Evolutionary conservation across 805 yeast genomes (phyloP), one percentile per base, ranked within the genome.

Genomic region (Candida methanosorbosa): DNA sequence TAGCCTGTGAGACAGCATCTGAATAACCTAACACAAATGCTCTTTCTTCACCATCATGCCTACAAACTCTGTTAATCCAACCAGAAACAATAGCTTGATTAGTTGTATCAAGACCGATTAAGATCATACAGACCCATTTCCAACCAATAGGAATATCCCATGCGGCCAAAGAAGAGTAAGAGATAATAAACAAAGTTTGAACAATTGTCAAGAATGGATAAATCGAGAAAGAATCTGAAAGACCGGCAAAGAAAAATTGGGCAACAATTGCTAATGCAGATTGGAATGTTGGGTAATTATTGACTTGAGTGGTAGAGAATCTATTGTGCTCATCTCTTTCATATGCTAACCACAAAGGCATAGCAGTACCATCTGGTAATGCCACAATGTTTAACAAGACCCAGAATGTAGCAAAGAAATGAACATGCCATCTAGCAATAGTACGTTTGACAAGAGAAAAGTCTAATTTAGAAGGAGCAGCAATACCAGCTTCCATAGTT

Each of bases 41-140:
- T 46, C 83, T 63, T 45, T 74, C 80, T 56, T 78, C 75, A 18
- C 72, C 50, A 50, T 78, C 84, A 40, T 71, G 64, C 22, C 68
- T 64, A 28, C 60, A 50, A 2, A 53, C 51, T 19, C 62, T 51
- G 37, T 61, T 63, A 30, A 60, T 57, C 60, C 65, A 63, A 7
- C 68, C 69, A 7, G 68, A 64, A 13, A 64, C 57, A 30, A 62
- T 51, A 3, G 64, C 54, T 48, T 64, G 70, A 38, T 60, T 52
- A 28, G 59, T 56, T 23, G 37, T 24, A 31, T 49, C 67, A 12
- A 57, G 48, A 23, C 61, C 64, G 37, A 62, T 54, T 22, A 59
- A 44, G 49, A 57, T 36, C 51, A 56, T 60, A 44, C 66, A 63
- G 33, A 54, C 42, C 66, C 66, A 61, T 42, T 56, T 49, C 52